These are phyloP conservation scores for Termitomyces sp. DNA, from an alignment of 768 basidiomycete species.

Conservation along the genomic window DNA sequence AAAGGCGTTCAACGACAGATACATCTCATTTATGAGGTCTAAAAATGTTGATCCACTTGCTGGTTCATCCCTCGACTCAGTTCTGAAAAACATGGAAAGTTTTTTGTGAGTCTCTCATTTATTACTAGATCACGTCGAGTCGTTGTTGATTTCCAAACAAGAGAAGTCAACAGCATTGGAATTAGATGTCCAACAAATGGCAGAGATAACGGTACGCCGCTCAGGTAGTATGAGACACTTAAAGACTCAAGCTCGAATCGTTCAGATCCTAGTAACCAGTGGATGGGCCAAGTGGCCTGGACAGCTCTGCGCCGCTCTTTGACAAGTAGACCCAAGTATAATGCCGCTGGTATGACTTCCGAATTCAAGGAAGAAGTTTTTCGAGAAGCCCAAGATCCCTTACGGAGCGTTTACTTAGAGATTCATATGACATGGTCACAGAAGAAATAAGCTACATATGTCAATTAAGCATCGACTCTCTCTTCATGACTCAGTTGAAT, in stretches of 20 bases:
- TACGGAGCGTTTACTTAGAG: neutral
- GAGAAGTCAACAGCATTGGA: neutral
- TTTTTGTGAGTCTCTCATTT: constrained; percentile 3
- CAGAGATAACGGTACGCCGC: neutral
- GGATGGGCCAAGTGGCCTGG: neutral
- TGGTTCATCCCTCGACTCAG: neutral
- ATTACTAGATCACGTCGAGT: neutral
- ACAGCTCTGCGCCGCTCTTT: neutral
- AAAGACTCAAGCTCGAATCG: neutral
- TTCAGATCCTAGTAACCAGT: neutral
- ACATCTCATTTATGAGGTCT: neutral
- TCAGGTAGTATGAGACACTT: neutral
- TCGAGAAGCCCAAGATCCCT: constrained; percentile 4
- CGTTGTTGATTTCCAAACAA: neutral
- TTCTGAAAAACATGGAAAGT: neutral
- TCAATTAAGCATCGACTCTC: no score
- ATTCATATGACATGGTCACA: constrained; percentile 7
- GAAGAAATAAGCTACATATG: neutral
- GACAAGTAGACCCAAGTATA: neutral
- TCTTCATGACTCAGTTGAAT: no score
- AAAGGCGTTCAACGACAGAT: constrained; percentile 3
- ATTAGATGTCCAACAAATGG: constrained; percentile 1
- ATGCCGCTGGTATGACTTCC: constrained; percentile 1
- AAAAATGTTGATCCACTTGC: constrained; percentile 1
- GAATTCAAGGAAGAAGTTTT: neutral